These are phyloP conservation scores for Botrytis cinerea DNA, from an alignment of 2,329 filamentous ascomycete genomes.

Conservation along the genomic window DNA sequence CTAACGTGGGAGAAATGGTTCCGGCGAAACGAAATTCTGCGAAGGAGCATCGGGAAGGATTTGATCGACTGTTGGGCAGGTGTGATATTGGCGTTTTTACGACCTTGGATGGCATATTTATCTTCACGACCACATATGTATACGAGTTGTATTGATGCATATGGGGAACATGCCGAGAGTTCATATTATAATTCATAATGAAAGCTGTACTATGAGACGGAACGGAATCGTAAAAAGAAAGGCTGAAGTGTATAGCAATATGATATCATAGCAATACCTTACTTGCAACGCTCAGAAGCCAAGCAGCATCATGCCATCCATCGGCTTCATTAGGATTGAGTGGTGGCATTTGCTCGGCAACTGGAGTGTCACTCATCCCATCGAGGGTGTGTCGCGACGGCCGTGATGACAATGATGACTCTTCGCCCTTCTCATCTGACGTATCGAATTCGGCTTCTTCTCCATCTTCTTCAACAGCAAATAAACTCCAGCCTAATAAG, in stretches of 20 bases:
- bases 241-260: not conserved
- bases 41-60: not conserved
- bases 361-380: constrained; percentile 37
- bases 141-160: not conserved
- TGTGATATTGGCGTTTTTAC: not conserved
- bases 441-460: constrained; percentile 50
- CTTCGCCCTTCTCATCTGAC: constrained; percentile 44
- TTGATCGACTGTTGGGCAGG: constrained; percentile 2
- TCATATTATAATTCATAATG: constrained; percentile 19
- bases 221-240: not conserved
- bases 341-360: constrained; percentile 51
- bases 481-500: constrained; percentile 61
- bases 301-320: constrained; percentile 67
- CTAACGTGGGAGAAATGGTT: not conserved
- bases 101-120: not conserved
- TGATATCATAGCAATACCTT: constrained; percentile 37
- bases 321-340: constrained; percentile 56
- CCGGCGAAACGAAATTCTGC: not conserved
- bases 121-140: constrained; percentile 8
- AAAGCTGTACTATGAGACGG: constrained; percentile 12
- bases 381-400: constrained; percentile 30
- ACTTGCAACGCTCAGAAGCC: constrained; percentile 63
- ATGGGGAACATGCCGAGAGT: not conserved
- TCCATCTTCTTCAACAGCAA: constrained; percentile 62
- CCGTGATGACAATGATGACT: constrained; percentile 36